phyloP scores from a whole-genome alignment of 2,329 filamentous ascomycete genomes.

The Botrytis byssoidea region DNA sequence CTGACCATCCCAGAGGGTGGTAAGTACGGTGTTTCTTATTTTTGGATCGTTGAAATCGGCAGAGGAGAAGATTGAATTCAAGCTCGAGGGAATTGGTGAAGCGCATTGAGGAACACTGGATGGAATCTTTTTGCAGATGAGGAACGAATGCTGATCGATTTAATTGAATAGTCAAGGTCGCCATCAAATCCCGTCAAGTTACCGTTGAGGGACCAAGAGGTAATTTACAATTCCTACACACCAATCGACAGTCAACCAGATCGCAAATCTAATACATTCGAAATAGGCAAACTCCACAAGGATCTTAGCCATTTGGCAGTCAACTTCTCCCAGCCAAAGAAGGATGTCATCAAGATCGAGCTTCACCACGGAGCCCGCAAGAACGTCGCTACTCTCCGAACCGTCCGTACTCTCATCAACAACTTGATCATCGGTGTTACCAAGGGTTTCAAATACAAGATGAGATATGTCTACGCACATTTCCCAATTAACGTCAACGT shows the following conservation, averaged over 20 bases:
- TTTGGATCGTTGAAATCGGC: neutral
- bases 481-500: conserved; percentile 99
- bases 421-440: conserved; percentile 98
- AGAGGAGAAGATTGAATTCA: neutral
- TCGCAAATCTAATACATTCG: conserved; percentile 37
- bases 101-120: conserved; percentile 11
- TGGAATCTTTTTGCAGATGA: conserved; percentile 13
- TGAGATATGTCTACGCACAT: conserved; percentile 99
- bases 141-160: conserved; percentile 41
- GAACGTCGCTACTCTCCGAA: conserved; percentile 96
- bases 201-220: conserved; percentile 96
- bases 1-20: conserved; percentile 95
- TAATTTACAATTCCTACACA: conserved; percentile 46
- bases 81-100: conserved; percentile 16
- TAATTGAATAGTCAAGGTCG: conserved; percentile 77
- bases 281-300: conserved; percentile 87
- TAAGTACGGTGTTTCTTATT: conserved; percentile 53
- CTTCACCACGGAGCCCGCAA: conserved; percentile 98
- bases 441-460: conserved; percentile 99
- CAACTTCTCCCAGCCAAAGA: conserved; percentile 86
- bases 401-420: conserved; percentile 96
- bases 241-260: conserved; percentile 22
- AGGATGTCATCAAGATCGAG: conserved; percentile 90
- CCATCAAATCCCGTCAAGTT: conserved; percentile 94
- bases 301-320: conserved; percentile 95